Evolutionary conservation across 768 basidiomycete genomes (phyloP).

Genomic region (Cubamyces lactineus): DNA sequence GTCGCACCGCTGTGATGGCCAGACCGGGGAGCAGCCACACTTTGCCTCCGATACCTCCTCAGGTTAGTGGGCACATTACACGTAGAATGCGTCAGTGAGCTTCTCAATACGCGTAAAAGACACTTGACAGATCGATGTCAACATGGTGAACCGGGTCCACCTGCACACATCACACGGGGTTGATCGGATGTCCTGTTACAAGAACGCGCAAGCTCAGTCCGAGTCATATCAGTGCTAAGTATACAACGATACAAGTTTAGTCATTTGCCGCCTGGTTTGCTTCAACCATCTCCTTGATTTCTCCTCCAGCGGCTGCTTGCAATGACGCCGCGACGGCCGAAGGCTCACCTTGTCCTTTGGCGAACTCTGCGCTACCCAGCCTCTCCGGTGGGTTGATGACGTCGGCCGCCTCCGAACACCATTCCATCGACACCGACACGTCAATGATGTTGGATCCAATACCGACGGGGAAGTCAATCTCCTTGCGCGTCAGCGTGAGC

Average conservation of each 20-base stretch:
- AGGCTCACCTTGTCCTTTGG: slow-evolving; percentile 35
- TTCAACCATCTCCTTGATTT: slow-evolving; percentile 35
- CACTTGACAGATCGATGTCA: no score
- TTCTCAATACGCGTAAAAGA: no score
- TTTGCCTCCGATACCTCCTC: no score
- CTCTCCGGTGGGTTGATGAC: slow-evolving; percentile 34
- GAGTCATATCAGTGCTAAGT: background rate
- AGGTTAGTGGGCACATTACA: no score
- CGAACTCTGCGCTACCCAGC: slow-evolving; percentile 28
- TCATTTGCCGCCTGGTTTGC: slow-evolving; percentile 40
- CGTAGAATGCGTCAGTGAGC: no score
- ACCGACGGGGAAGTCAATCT: slow-evolving; percentile 80
- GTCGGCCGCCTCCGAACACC: slow-evolving; percentile 27
- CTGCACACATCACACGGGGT: no score
- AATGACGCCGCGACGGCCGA: slow-evolving; percentile 37
- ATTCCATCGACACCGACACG: slow-evolving; percentile 62
- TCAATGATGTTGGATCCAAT: slow-evolving; percentile 69
- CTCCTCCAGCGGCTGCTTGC: slow-evolving; percentile 33
- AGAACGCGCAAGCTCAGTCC: background rate
- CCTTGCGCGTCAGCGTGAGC: slow-evolving; percentile 56
- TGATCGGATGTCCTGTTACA: no score
- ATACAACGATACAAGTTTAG: slow-evolving; percentile 6
- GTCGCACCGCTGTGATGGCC: no score
- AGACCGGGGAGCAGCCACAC: no score
- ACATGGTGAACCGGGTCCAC: no score